Conservation (phyloP, 257 asterid species). For the Nicotiana benthamiana region DNA sequence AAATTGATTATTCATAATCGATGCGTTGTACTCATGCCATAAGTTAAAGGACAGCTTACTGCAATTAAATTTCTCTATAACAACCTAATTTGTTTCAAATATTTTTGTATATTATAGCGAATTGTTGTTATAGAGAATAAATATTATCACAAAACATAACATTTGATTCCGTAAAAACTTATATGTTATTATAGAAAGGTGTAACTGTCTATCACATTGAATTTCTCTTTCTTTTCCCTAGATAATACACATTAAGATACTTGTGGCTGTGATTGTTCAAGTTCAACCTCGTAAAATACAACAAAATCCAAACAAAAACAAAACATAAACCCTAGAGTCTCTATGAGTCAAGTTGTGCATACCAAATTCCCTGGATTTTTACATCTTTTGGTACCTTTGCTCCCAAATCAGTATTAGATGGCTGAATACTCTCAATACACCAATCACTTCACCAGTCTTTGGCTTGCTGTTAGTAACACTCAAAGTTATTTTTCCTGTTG, state of each 20-base stretch:
- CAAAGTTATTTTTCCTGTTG: slow-evolving; percentile 70
- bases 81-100: too few species aligned
- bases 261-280: slow-evolving; percentile 16
- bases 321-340: not conserved
- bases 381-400: slow-evolving; percentile 90
- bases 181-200: too few species aligned
- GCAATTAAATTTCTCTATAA: too few species aligned
- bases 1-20: too few species aligned
- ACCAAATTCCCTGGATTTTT: slow-evolving; percentile 85
- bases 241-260: slow-evolving; percentile 30
- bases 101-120: too few species aligned
- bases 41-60: too few species aligned
- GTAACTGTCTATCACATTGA: too few species aligned
- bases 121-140: too few species aligned
- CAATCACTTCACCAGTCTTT: slow-evolving; percentile 86
- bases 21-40: too few species aligned
- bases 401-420: slow-evolving; percentile 91
- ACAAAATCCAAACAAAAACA: slow-evolving; percentile 29
- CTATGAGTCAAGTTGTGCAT: slow-evolving; percentile 75
- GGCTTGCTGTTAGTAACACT: slow-evolving; percentile 75
- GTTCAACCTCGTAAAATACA: slow-evolving; percentile 28
- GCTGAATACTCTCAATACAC: slow-evolving; percentile 94
- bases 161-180: too few species aligned
- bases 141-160: too few species aligned
- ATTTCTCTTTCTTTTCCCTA: too few species aligned